A percentile compares a stretch with the other conserved stretches of the same genome.
Conservation (phyloP, 805 yeast species). For the Tetrapisispora fleetii region DNA sequence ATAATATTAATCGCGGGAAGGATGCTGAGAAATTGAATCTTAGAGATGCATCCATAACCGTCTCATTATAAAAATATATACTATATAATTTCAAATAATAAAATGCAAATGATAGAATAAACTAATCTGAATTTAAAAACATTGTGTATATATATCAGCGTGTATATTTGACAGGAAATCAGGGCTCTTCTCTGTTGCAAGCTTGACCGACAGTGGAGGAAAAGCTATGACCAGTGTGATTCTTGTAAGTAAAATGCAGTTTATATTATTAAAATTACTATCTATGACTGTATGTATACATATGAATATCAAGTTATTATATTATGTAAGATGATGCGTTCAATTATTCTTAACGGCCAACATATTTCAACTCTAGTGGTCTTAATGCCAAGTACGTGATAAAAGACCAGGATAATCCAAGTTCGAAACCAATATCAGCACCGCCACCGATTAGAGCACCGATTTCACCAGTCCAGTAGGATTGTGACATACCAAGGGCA, state of each 20-base stretch:
- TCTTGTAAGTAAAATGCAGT: not conserved
- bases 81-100: not conserved
- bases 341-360: slow-evolving; percentile 28
- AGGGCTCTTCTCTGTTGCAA: too few relatives aligned
- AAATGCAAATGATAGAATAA: slow-evolving; percentile 1
- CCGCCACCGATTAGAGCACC: slow-evolving; percentile 56
- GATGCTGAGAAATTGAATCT: not conserved
- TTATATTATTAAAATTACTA: not conserved
- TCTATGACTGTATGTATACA: not conserved
- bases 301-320: not conserved
- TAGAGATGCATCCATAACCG: not conserved
- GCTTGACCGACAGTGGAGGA: too few relatives aligned
- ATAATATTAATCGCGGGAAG: not conserved
- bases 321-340: not conserved
- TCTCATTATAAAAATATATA: not conserved
- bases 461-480: slow-evolving; percentile 69
- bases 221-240: too few relatives aligned
- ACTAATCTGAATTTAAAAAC: not conserved
- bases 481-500: slow-evolving; percentile 80
- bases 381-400: slow-evolving; percentile 47
- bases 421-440: slow-evolving; percentile 80
- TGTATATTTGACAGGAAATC: too few relatives aligned
- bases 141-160: too few relatives aligned
- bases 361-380: slow-evolving; percentile 57
- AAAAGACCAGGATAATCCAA: slow-evolving; percentile 57